These are phyloP conservation scores for Ogataea trehaloabstinens DNA, from an alignment of 805 yeast genomes.

Conservation along the genomic window DNA sequence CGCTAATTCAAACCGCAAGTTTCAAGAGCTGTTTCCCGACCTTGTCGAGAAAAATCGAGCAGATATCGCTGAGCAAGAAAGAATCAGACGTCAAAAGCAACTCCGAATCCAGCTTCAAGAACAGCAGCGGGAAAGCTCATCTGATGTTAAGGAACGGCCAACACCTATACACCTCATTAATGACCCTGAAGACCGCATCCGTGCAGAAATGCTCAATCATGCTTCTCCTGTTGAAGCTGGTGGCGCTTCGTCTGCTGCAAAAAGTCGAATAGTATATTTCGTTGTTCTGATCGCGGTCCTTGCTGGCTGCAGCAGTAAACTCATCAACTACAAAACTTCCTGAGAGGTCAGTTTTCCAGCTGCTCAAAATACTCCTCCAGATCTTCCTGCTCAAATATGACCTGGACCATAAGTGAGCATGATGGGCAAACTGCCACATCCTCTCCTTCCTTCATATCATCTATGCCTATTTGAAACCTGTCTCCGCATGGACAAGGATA, in stretches of 20 bases:
- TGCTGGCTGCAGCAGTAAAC: conserved; percentile 15
- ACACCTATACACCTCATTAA: conserved; percentile 37
- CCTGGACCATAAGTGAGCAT: conserved; percentile 90
- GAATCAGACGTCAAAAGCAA: conserved; percentile 12
- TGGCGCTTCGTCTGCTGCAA: conserved; percentile 5
- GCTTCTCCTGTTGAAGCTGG: not conserved
- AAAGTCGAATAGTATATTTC: conserved; percentile 11
- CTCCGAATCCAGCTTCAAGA: conserved; percentile 4
- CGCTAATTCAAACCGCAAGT: conserved; percentile 51
- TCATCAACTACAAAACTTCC: conserved; percentile 6
- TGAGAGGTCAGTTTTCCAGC: not conserved
- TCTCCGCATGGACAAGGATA: conserved; percentile 99
- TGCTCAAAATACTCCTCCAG: conserved; percentile 42
- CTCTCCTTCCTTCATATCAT: conserved; percentile 87
- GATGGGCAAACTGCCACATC: conserved; percentile 96
- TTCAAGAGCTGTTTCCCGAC: conserved; percentile 68
- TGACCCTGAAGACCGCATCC: conserved; percentile 72
- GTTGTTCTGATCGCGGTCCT: conserved; percentile 15
- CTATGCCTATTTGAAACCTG: conserved; percentile 78
- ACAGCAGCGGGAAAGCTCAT: not conserved
- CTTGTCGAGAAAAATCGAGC: conserved; percentile 42
- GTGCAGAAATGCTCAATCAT: conserved; percentile 33
- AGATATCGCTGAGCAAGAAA: conserved; percentile 27
- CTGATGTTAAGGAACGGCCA: conserved; percentile 20
- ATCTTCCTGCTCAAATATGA: conserved; percentile 74